Conservation (phyloP, 345 rosid genomes). For the Cardiospermum halicacabum region DNA sequence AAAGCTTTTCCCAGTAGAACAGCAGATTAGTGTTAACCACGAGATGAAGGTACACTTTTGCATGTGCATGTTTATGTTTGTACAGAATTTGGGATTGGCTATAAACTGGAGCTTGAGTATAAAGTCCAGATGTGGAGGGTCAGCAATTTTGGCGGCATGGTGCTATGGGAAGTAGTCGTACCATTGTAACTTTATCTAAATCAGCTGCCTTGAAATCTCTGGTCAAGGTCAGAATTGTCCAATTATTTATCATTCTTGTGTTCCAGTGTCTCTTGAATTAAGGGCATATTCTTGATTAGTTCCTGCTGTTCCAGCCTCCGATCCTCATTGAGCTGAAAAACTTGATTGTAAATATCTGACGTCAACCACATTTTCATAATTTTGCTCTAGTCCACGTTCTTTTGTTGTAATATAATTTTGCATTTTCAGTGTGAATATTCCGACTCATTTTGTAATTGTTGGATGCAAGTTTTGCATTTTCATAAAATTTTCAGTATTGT, state of each 20-base stretch:
- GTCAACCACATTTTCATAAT: neutral
- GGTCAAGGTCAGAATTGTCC: neutral
- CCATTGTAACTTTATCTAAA: neutral
- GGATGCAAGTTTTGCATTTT: too few relatives aligned
- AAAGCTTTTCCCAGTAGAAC: slow-evolving; percentile 28
- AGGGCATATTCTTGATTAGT: neutral
- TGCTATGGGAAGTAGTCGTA: neutral
- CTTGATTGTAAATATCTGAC: neutral
- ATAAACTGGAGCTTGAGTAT: neutral
- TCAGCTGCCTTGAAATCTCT: neutral
- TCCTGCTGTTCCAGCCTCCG: neutral
- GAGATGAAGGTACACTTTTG: neutral
- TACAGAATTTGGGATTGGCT: neutral
- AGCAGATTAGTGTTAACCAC: neutral
- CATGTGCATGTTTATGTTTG: neutral
- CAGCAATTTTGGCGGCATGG: neutral
- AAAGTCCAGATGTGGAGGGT: neutral
- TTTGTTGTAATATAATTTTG: neutral
- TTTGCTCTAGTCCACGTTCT: neutral
- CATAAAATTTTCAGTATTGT: too few relatives aligned
- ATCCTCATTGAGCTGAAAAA: neutral
- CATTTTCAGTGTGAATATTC: neutral
- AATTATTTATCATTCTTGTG: neutral
- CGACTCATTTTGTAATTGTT: too few relatives aligned
- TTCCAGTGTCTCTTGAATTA: neutral